These are phyloP conservation scores for Phytophthora constricta DNA, from an alignment of 352 stramenopile genomes.

Conservation along the genomic window DNA sequence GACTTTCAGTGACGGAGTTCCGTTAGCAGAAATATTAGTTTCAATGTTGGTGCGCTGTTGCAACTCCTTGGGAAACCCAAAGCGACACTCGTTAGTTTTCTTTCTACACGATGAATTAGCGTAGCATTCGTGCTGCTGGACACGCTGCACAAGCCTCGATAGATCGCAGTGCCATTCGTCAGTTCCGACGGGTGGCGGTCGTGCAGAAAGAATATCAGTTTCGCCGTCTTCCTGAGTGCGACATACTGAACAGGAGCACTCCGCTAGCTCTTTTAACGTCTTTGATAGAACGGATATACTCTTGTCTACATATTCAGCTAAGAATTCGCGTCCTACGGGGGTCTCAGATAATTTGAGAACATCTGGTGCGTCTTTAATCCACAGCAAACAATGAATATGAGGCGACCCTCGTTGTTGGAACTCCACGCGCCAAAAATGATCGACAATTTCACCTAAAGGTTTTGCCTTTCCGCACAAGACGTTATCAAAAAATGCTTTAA, in stretches of 20 bases:
- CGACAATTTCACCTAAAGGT: conserved; percentile 14
- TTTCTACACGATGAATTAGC: conserved; percentile 7
- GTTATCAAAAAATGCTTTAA: conserved; percentile 25
- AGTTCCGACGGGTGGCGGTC: not conserved
- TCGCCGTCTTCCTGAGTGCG: not conserved
- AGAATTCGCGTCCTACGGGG: not conserved
- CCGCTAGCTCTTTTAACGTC: not conserved
- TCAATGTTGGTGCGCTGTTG: not conserved
- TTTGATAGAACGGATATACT: not conserved
- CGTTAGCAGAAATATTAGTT: not conserved
- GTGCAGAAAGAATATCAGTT: not conserved
- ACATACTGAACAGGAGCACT: not conserved
- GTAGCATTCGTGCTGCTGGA: conserved; percentile 14
- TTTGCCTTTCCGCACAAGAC: not conserved
- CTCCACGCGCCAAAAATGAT: conserved; percentile 29
- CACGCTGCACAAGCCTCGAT: not conserved
- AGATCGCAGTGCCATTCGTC: conserved; percentile 8
- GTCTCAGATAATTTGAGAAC: not conserved
- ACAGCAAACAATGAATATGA: not conserved
- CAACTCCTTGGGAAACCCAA: conserved; percentile 7
- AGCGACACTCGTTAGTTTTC: conserved; percentile 6
- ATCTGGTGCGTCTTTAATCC: not conserved
- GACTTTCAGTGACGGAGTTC: not conserved
- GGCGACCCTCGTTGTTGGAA: conserved; percentile 1
- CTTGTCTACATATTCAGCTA: not conserved